Evolutionary conservation across 2,329 filamentous ascomycete species (phyloP), one percentile per base, ranked within the genome.

Genomic region (Calonectria naviculata): DNA sequence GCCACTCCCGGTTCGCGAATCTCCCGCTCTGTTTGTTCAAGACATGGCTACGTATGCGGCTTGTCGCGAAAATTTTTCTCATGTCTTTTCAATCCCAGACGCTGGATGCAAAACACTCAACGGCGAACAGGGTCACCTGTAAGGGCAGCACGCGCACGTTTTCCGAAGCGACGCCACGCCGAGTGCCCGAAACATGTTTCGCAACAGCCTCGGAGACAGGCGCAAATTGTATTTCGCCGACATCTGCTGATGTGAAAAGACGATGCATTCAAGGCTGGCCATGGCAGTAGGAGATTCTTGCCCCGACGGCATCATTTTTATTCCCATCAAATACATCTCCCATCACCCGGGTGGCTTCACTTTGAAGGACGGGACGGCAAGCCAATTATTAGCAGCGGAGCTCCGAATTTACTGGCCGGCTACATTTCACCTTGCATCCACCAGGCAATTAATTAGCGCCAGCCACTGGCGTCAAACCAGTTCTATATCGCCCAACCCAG

Each of bases 1-100:
- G 61, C 67, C 67, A 69, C 67, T 60, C 24, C 61, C 61, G 67
- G 41, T 36, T 69, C 67, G 67, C 67, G 60, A 70, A 65, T 70
- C 67, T 70, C 60, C 24, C 46, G 24, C 58, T 58, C 13, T 29
- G 28, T 24, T 36, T 19, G 28, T 60, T 52, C 52, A 65, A 65
- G 61, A 65, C 67, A 61, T 60, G 62, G 49, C 54, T 49, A 46
- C 61, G 52, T 26, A 61, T 63, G 41, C 66, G 58, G 66, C 65
- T 63, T 68, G 28, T 42, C 63, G 31, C 49, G 49, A 34, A 29
- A 19, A 8, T 28, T 46, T 41, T 26, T 19, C 38, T 34, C 21
- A 5, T 29, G 5, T 49, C 41, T 38, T 41, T 31, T 38, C 17
- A 26, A 44, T 34, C 44, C 21, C 28, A 41, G 36, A 38, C 26